A percentile compares a stretch with the other conserved stretches of the same genome.
Conservation (phyloP, 495 filamentous ascomycete genomes). For the Xylaria cubensis region DNA sequence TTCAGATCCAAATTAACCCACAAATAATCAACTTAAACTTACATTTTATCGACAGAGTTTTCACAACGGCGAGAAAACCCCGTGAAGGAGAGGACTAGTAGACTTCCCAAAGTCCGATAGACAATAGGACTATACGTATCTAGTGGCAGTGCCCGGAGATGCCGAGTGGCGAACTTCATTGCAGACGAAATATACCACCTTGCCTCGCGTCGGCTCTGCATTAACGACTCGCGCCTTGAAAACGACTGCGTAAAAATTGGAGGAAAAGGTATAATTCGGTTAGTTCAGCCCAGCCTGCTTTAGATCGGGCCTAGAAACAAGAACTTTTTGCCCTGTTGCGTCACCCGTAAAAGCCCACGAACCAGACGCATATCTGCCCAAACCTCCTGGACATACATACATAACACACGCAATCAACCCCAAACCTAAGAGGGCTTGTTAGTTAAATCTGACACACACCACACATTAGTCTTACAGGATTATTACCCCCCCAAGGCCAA, state of each 20-base stretch:
- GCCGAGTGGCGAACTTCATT: constrained; percentile 1
- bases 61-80: constrained; percentile 41
- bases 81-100: constrained; percentile 15
- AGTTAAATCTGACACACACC: constrained; percentile 21
- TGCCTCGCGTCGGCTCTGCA: background rate
- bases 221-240: background rate
- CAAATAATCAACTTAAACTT: background rate
- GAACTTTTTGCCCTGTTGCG: background rate
- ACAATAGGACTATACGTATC: background rate
- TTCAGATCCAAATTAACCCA: background rate
- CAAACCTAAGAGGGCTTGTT: background rate
- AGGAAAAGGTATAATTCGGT: background rate
- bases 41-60: constrained; percentile 30
- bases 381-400: background rate
- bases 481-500: background rate
- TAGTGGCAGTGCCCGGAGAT: background rate
- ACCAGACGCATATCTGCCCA: background rate
- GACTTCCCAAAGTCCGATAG: background rate
- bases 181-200: constrained; percentile 11
- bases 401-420: background rate
- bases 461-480: background rate
- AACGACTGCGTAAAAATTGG: background rate
- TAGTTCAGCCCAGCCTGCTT: constrained; percentile 4
- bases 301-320: background rate
- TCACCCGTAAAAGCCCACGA: background rate